A percentile compares a stretch with the other conserved stretches of the same genome.
These are phyloP conservation scores for Cladosporium sp. DNA, from an alignment of 2,329 filamentous ascomycete species.

Conservation along the genomic window DNA sequence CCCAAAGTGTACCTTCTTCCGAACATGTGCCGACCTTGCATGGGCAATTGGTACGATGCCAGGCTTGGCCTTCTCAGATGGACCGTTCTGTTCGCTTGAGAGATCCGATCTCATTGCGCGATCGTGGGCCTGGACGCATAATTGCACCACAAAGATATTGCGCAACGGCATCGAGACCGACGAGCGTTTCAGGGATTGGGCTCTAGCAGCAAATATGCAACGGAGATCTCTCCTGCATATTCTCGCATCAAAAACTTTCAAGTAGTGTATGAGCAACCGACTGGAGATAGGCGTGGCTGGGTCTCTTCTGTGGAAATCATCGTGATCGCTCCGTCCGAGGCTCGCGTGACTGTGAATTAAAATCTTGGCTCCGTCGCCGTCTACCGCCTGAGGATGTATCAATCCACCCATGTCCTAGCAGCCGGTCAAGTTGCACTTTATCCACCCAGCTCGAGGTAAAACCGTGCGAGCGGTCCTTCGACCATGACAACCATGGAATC, in stretches of 20 bases:
- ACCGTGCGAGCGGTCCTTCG: not conserved
- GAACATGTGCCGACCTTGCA: not conserved
- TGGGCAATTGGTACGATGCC: not conserved
- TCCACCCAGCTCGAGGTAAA: not conserved
- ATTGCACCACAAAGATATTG: not conserved
- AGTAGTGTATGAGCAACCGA: not conserved
- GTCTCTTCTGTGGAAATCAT: not conserved
- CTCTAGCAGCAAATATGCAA: not conserved
- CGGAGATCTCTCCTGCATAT: not conserved
- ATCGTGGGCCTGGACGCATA: not conserved
- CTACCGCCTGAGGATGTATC: not conserved
- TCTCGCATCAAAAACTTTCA: not conserved
- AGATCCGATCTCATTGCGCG: not conserved
- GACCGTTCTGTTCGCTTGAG: not conserved
- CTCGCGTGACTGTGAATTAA: not conserved
- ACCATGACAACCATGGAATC: not conserved
- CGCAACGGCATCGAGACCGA: not conserved
- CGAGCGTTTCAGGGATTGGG: slow-evolving; percentile 5
- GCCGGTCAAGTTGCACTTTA: not conserved
- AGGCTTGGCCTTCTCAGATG: not conserved
- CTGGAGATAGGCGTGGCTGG: not conserved
- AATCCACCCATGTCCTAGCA: slow-evolving; percentile 2
- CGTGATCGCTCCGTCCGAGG: not conserved
- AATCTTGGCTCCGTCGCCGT: not conserved
- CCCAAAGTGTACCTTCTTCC: not conserved